Evolutionary conservation across 176 grass and related monocot species (phyloP).

Genomic region (Zea mays): Zm-B73-REFERENCE-NAM-5.0 NC_050099.1:60413501-60414000

Average conservation of each 20-base stretch:
- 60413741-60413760: constrained; percentile 96
- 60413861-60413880: background rate
- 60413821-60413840: constrained; percentile 12
- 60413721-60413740: constrained; percentile 88
- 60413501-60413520: background rate
- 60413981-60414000: background rate
- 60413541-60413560: background rate
- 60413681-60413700: no score
- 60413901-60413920: constrained; percentile 2
- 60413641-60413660: constrained; percentile 77
- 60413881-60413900: constrained; percentile 5
- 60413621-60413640: constrained; percentile 21
- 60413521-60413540: background rate
- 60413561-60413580: constrained; percentile 11
- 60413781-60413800: constrained; percentile 10
- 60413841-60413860: constrained; percentile 25
- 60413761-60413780: background rate
- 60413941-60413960: background rate
- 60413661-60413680: constrained; percentile 63
- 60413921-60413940: background rate
- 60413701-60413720: no score
- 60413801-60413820: constrained; percentile 25
- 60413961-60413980: constrained; percentile 23
- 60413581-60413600: background rate
- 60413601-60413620: constrained; percentile 3